Evolutionary conservation across 2,329 filamentous ascomycete species (phyloP), one percentile per base, ranked within the genome.

Genomic region (Alternaria incomplexa): DNA sequence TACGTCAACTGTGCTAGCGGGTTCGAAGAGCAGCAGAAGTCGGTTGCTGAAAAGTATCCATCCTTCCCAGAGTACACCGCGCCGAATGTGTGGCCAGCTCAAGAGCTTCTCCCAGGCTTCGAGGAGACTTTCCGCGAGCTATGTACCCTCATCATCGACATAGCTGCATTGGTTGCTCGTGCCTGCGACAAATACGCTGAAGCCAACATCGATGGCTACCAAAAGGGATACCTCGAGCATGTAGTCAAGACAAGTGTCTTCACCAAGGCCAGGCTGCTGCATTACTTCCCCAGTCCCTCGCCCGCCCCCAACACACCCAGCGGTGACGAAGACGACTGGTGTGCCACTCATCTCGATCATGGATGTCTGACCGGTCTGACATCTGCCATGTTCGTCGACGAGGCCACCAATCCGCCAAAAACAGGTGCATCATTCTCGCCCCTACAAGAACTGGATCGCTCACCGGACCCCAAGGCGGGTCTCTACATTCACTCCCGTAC

Each of bases 321-420:
- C 12, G 75, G 82, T 80, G 81, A 81, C n/a, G 90, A 93, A 64
- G 94, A 97, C 79, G 92, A 96, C 81, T 99, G 96, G 96, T 99
- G 95, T 79, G 92, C 93, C 9, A 93, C 91, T 1, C 92, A 96
- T 78, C 84, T 96, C 60, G 95, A 98, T 79, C 93, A 97, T 73
- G 93, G 96, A 46, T 98, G 95, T 77, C 85, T 99, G 30, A 99
- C 96, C 0, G 95, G 94, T 13, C 85, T 99, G 32, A 99, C 96
- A 0, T 95, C 91, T 3, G 94, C 95, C 70, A 97, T 98, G 93
- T 98, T 97, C 79, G 86, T 98, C 65, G 93, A 98, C 75, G 95
- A 98, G 81, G 81, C 81, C 1, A 77, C 76, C 10, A 74, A 81
- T 62, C 72, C 82, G 43, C 69, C 81, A 45, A 76, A 68, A 45